Base-by-base conservation (phyloP, 805 yeast genomes). In the Citeromyces matritensis region DNA sequence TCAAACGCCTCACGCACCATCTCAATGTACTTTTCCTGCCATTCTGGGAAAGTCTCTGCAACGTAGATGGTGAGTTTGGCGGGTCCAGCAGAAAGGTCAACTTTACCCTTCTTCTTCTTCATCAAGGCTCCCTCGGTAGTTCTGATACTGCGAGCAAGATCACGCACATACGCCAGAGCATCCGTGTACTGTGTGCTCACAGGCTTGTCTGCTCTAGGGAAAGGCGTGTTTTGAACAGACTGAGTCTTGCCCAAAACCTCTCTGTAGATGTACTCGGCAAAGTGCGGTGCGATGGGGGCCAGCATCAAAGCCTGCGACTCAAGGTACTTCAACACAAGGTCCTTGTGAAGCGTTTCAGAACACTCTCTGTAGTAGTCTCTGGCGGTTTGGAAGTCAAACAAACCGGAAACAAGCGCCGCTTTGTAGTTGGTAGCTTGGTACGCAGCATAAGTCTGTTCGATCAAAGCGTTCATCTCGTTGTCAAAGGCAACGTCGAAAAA, bases 271-370 rank as follows among this genome's bases (percentile, higher is more conserved):
- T 73, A 83, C 44, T 91, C 98, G 41, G 91, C 74, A 54, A 88
- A 85, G 57, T 91, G 98, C 30, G 98, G 97, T 28, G 97, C 93
- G 44, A 91, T 63, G 39, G 98, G 98, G 11, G 94, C 73, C 43
- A 91, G 59, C 51, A 86, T 57, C 44, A 91, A 65, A 12, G 77
- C 77, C 63, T 91, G 98, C 23, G 73, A 60, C 57, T 85, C 94
- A 44, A 91, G 81, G 53, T 84, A 91, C 44, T 77, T 73, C 41
- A 72, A 48, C 26, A 84, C 77, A 40, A 91, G 66, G 45, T 82
- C 94, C 43, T 63, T 69, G 62, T 83, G 94, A 94, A 91, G 83
- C 24, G 60, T 60, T 26, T 48, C 51, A 23, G 49, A 42, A 23
- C 65, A 55, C 44, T 91, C 98, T 61, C 98, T 77, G 64, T 91